Base-by-base conservation (phyloP, 805 yeast genomes). In the Teunomyces atbi region DNA sequence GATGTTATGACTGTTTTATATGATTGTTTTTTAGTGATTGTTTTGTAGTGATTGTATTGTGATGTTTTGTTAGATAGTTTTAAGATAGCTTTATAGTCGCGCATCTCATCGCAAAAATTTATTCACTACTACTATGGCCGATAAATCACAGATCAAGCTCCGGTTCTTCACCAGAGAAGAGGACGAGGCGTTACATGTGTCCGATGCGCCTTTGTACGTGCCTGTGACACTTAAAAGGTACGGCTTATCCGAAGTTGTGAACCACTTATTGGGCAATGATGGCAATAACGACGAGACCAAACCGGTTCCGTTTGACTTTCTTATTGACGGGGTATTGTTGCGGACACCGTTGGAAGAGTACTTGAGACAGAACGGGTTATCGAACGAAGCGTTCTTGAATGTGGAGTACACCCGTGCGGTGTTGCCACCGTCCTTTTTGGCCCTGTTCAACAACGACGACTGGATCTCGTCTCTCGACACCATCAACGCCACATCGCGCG, bases 211-310 rank as follows among this genome's bases (percentile, higher is more conserved):
- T 11, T 75, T 94, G 45, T 86, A 77, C 61, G 97, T 90, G 20
- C 99, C 99, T 18, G 85, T 86, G 18, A 68, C 85, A 3, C 76
- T 94, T 55, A 90, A 88, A 56, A 80, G 98, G 66, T 91, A 81
- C 63, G 99, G 99, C 46, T 77, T 94, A 34, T 89, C 97, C 4
- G 98, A 94, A 68, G 84, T 94, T 62, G 97, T 94, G 18, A 94
- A 94, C 69, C 97, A 94, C 69, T 74, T 94, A 46, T 73, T 94
- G 42, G 75, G 68, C 6, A 64, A 55, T 51, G 72, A 59, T 26
- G 55, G 53, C 46, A 73, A 53, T 56, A 63, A 45, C 13, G 68
- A 65, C 2, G 84, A 83, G 13, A 73, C 70, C 26, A 58, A 60
- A 39, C 83, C 94, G 1, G 79, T 89, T 45, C 98, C 98, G 16